These are phyloP conservation scores for Adansonia grandidieri DNA, from an alignment of 441 rosid species.

Conservation along the genomic window DNA sequence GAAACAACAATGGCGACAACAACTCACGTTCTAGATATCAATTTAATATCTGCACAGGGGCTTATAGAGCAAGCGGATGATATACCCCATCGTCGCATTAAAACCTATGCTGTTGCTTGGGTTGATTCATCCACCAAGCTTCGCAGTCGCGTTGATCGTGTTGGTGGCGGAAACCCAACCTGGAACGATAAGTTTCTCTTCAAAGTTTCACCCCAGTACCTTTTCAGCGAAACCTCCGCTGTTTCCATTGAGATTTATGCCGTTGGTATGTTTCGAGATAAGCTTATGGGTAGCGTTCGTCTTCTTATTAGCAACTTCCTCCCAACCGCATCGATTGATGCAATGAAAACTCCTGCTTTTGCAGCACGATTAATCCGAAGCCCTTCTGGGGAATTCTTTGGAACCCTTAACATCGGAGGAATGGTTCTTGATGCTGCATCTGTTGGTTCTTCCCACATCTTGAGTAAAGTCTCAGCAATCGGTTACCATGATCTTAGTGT, in stretches of 20 bases:
- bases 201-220: conserved; percentile 62
- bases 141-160: conserved; percentile 65
- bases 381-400: conserved; percentile 77
- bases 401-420: conserved; percentile 61
- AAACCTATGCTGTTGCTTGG: conserved; percentile 78
- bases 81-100: conserved; percentile 42
- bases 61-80: conserved; percentile 56
- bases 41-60: conserved; percentile 87
- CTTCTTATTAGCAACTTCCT: conserved; percentile 62
- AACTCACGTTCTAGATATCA: conserved; percentile 59
- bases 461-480: neutral
- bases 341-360: conserved; percentile 55
- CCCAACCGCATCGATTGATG: conserved; percentile 16
- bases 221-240: conserved; percentile 69
- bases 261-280: conserved; percentile 68
- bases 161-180: conserved; percentile 72
- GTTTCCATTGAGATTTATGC: conserved; percentile 74
- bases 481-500: conserved; percentile 50
- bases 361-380: conserved; percentile 77
- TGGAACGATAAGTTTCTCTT: conserved; percentile 89
- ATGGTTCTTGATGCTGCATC: conserved; percentile 34
- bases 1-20: conserved; percentile 35
- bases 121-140: conserved; percentile 68
- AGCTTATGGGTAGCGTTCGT: conserved; percentile 71
- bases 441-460: neutral